Base-by-base conservation (phyloP, 306 rosid species). In the Prunus davidiana region DNA sequence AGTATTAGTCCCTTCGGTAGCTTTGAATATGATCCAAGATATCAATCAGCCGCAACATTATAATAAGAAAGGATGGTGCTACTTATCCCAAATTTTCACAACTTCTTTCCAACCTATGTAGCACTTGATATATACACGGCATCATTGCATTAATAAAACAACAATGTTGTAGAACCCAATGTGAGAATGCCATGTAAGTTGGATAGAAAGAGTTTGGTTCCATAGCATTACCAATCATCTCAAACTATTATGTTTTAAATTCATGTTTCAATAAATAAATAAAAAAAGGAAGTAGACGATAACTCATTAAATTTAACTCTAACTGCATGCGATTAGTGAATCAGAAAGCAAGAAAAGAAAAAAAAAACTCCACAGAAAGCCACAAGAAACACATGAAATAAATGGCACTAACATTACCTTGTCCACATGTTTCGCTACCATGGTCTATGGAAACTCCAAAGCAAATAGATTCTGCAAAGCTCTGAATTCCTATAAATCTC, bases 381-480 rank as follows among this genome's bases (percentile, higher is more conserved):
- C 64, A 27, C 68, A 56, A 24, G 47, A 24, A 69, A 56, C 24
- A 76, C 57, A 64, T 27, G 43, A 74, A 73, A 22, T 22, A 68
- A 72, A 77, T n/a, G 30, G 51, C 69, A 51, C 20, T 19, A 82
- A 79, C 60, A 24, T 68, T 89, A 93, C 98, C 99, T 89, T 78
- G 86, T 70, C 78, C 86, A 54, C 84, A 78, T 10, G 81, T n/a
- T 25, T 75, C 79, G 69, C 78, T 73, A 46, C 79, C 60, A 47
- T 64, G 22, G 71, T 73, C 81, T 64, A 66, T 19, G 50, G 93
- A 89, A 80, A 81, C 70, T 67, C 93, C 92, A 25, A 87, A 87
- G 87, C 97, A 89, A 41, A 89, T 85, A 57, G 98, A 91, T 50
- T 86, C 85, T 20, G 96, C 87, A 81, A 96, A 91, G 84, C 87